Evolutionary conservation across 208 protist genomes (phyloP), one percentile per base, ranked within the genome.

Genomic region (Acanthamoeba quina): DNA sequence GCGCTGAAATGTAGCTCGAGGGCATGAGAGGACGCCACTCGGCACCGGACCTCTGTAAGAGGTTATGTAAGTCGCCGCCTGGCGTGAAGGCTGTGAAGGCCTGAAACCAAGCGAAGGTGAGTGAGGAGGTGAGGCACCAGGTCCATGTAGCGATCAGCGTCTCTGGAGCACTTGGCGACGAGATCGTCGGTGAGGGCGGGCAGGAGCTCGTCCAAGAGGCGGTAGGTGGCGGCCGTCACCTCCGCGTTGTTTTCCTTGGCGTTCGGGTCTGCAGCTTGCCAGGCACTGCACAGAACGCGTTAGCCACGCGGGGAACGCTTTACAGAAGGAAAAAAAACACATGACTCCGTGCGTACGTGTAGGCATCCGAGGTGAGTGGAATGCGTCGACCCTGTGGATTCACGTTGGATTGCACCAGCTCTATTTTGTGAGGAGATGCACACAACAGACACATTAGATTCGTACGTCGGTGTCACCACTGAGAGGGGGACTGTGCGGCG

Each of bases 181-280:
- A 89, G 24, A 44, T 89, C 80, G 10, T 64, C 52, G 6, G 37
- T 19, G 29, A 89, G 56, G 29, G 24, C 56, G 10, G 80, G 80
- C 11, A 89, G 26, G n/a, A 89, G 29, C 47, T 68, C 80, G 37
- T 89, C 80, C 29, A 89, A 19, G 10, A 89, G 21, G 37, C 56
- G 47, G n/a, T 66, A 68, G 26, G 80, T 89, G 80, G 80, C 80
- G 1, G 47, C 44, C 24, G 80, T 89, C 9, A 89, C 80, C 31
- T 89, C 80, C 13, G 47, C 49, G 52, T 89, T 89, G 80, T 89
- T 58, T 17, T 58, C 56, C 37, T 66, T 89, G 19, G 19, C 47
- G 54, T 89, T 89, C 19, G 80, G 80, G 24, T 89, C 80, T 6
- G 21, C n/a, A 44, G 80, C 41, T 66, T 89, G 80, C 80, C 80